These are phyloP conservation scores for Umbelopsis isabellina DNA, from an alignment of 192 early-diverging fungal species.

Conservation along the genomic window DNA sequence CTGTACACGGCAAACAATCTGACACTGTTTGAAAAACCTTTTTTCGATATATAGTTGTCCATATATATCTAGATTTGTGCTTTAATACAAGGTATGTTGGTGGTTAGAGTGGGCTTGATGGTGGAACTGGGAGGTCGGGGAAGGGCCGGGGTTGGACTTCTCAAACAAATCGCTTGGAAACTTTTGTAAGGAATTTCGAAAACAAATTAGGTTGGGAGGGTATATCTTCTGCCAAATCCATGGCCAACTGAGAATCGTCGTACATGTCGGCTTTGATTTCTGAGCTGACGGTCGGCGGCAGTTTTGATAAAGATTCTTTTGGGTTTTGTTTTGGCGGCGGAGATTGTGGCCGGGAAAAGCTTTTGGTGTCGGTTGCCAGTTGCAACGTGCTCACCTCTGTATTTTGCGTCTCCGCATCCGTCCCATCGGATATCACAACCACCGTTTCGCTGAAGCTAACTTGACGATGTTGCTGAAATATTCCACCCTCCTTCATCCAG, in stretches of 20 bases:
- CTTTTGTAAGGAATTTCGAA: constrained; percentile 1
- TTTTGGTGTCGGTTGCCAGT: not conserved
- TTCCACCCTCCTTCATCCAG: not conserved
- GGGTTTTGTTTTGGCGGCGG: constrained; percentile 19
- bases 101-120: too few species aligned
- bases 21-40: too few species aligned
- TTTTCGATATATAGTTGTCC: too few species aligned
- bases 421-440: constrained; percentile 12
- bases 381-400: not conserved
- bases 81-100: too few species aligned
- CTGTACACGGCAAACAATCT: too few species aligned
- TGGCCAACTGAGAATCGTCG: constrained; percentile 11
- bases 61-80: too few species aligned
- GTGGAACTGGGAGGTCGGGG: not conserved
- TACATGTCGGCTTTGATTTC: not conserved
- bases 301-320: not conserved
- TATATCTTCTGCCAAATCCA: constrained; percentile 15
- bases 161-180: constrained; percentile 6
- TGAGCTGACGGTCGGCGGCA: not conserved
- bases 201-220: not conserved
- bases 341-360: constrained; percentile 10
- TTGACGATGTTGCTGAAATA: constrained; percentile 4
- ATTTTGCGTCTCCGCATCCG: constrained; percentile 12
- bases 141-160: not conserved
- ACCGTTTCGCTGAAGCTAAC: constrained; percentile 18